Conservation (phyloP, 768 basidiomycete genomes). For the Mycena rosella region DNA sequence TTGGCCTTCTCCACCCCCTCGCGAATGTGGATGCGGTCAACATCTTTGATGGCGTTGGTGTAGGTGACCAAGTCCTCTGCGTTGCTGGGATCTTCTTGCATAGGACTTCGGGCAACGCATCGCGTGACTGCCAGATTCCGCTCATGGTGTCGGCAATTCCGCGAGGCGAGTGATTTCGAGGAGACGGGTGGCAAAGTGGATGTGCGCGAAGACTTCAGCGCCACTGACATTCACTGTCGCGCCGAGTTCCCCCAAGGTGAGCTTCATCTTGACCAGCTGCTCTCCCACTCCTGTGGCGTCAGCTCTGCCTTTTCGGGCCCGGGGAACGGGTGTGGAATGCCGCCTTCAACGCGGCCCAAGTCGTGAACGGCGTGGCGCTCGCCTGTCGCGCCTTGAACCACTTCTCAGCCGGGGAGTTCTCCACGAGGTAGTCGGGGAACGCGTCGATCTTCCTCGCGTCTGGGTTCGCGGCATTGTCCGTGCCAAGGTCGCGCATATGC, state of each 20-base stretch:
- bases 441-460: conserved; percentile 6
- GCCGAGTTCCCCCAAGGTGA: conserved; percentile 29
- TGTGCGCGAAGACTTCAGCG: conserved; percentile 15
- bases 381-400: conserved; percentile 1
- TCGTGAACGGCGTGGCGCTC: background rate
- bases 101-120: conserved; percentile 17
- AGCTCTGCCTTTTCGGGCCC: conserved; percentile 10
- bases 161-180: conserved; percentile 11
- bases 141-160: conserved; percentile 1
- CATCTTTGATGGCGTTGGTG: conserved; percentile 8
- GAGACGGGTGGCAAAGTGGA: conserved; percentile 28
- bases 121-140: conserved; percentile 28
- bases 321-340: conserved; percentile 15
- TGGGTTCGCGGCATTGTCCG: background rate
- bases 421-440: conserved; percentile 20
- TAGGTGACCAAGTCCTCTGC: conserved; percentile 7
- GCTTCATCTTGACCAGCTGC: conserved; percentile 27
- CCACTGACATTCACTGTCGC: conserved; percentile 32
- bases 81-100: conserved; percentile 1
- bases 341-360: conserved; percentile 10
- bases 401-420: conserved; percentile 17
- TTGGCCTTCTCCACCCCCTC: conserved; percentile 11
- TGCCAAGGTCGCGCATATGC: conserved; percentile 25
- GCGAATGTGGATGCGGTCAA: conserved; percentile 11
- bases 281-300: conserved; percentile 30